Base-by-base conservation (phyloP, 1,139 yeast genomes). In the Debaryomyces robertsiae region DNA sequence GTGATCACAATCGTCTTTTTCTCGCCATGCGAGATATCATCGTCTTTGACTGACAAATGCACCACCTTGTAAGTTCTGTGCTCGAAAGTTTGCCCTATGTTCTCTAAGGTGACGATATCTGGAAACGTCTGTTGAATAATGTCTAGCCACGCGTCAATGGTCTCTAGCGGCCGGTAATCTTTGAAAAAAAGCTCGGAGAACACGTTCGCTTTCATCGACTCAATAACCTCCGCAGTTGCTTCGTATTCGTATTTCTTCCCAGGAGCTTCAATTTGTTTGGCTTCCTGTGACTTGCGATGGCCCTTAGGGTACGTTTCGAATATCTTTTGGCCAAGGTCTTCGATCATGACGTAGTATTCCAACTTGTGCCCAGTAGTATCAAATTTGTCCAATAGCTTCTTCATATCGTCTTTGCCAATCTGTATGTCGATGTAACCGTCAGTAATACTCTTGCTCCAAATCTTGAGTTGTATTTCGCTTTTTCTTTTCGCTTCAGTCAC, bases 61-160 rank as follows among this genome's bases (percentile, higher is more conserved):
- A 88, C 64, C 0, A 86, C 86, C 39, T 77, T 79, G 54, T 82
- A 72, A 18, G 81, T 81, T 42, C 93, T 72, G 13, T 87, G 86
- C 61, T 89, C 95, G 54, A 62, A 79, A 0, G 95, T 84, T 46
- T 75, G 72, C 2, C 96, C 97, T 23, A 89, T 77, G 49, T 75
- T 71, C 56, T 84, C 90, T 19, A 85, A 58, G 3, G 61, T 60
- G 10, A 86, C 72, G 9, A 82, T 53, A 10, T 80, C 74, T 0
- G 94, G 88, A 56, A 75, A 87, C 9, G 65, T 51, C 29, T 67
- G 61, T 46, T 72, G 69, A 19, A 88, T 56, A 22, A 82, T 58
- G 31, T 78, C 81, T 50, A 84, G 67, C 95, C 95, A 89, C 1
- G 82, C 69, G 52, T 85, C 72, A 25, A 90, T 83, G 5, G 89